Evolutionary conservation across 2,329 filamentous ascomycete species (phyloP).

Genomic region (Clonostachys chloroleuca): DNA sequence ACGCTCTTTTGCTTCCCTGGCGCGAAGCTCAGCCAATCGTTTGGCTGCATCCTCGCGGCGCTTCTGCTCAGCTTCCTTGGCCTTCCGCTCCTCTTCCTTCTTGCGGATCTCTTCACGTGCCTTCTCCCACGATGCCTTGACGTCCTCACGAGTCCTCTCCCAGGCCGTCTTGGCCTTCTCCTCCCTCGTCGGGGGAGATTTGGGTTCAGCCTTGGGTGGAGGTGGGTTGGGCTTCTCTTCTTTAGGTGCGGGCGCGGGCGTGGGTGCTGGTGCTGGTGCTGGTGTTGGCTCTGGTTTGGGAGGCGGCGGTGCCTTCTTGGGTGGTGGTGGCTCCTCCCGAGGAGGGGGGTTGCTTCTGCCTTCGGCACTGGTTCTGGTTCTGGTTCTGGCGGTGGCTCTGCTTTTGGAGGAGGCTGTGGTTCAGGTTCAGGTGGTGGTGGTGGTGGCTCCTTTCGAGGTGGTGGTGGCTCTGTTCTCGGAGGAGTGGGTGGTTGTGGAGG

Average conservation of each 20-base stretch:
- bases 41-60: slow-evolving; percentile 51
- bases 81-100: slow-evolving; percentile 60
- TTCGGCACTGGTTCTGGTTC: slow-evolving; percentile 9
- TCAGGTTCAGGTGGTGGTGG: not conserved
- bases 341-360: not conserved
- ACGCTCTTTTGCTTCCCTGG: slow-evolving; percentile 47
- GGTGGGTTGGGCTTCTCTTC: slow-evolving; percentile 14
- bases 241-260: slow-evolving; percentile 5
- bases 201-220: slow-evolving; percentile 11
- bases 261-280: slow-evolving; percentile 5
- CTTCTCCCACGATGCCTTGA: slow-evolving; percentile 59
- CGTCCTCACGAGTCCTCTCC: slow-evolving; percentile 12
- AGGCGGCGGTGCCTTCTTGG: slow-evolving; percentile 2
- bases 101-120: slow-evolving; percentile 62
- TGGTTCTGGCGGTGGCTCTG: slow-evolving; percentile 5
- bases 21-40: slow-evolving; percentile 48
- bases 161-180: slow-evolving; percentile 11
- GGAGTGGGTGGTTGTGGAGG: not conserved
- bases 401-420: slow-evolving; percentile 2
- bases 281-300: slow-evolving; percentile 9
- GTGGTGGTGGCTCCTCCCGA: slow-evolving; percentile 3
- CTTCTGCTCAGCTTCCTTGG: slow-evolving; percentile 56
- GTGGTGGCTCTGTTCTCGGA: not conserved
- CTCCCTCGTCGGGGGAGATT: slow-evolving; percentile 5
- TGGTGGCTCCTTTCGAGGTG: slow-evolving; percentile 14